Evolutionary conservation across 305 asterid genomes (phyloP).

Genomic region (Andrographis paniculata): DNA sequence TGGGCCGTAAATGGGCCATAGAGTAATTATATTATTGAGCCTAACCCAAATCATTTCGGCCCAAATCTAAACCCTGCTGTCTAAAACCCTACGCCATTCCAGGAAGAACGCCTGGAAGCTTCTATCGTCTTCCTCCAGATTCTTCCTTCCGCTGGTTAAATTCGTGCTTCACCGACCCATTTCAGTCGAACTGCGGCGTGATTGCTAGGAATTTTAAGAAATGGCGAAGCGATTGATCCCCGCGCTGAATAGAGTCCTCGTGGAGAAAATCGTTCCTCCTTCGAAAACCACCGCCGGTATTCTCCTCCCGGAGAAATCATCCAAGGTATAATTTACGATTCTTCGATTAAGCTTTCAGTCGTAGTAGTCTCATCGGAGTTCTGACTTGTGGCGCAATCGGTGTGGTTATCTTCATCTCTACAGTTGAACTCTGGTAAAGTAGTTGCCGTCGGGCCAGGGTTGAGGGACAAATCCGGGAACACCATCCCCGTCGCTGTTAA

Average conservation of each 20-base stretch:
- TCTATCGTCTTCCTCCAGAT: too few species aligned
- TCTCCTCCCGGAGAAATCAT: constrained; percentile 74
- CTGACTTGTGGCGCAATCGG: not conserved
- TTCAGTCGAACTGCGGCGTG: too few species aligned
- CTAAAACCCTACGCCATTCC: too few species aligned
- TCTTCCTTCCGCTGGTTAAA: too few species aligned
- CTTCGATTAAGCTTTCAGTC: not conserved
- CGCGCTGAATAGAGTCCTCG: constrained; percentile 65
- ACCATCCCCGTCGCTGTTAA: constrained; percentile 65
- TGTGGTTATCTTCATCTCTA: not conserved
- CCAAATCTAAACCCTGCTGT: too few species aligned
- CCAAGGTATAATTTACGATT: constrained; percentile 58
- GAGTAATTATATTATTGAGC: too few species aligned
- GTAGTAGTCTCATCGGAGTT: not conserved
- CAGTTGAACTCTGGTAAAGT: constrained; percentile 61
- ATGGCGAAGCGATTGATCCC: constrained; percentile 86
- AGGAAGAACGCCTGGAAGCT: too few species aligned
- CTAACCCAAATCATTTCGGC: too few species aligned
- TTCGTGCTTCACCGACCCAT: too few species aligned
- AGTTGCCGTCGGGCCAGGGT: constrained; percentile 77
- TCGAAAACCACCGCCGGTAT: constrained; percentile 79
- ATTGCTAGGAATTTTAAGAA: too few species aligned
- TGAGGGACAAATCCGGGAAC: constrained; percentile 45
- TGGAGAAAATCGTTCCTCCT: constrained; percentile 66
- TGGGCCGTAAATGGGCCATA: too few species aligned